Evolutionary conservation across 2,329 filamentous ascomycete genomes (phyloP).

Genomic region (Aspergillus quadricinctus): DNA sequence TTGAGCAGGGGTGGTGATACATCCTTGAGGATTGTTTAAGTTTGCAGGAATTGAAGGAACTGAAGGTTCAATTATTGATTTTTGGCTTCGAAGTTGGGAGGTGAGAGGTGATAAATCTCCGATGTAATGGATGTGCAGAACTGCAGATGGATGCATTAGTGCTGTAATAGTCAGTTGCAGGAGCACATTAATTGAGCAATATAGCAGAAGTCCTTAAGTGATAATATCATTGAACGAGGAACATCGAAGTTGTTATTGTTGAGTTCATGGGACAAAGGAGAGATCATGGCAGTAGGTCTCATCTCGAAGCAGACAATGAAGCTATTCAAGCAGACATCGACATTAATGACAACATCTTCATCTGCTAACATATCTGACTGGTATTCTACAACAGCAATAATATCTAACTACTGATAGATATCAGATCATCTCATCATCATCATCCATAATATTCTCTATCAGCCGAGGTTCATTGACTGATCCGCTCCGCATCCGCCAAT

Average conservation of each 20-base stretch:
- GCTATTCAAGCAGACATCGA: not conserved
- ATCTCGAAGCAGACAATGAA: not conserved
- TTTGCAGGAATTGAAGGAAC: not conserved
- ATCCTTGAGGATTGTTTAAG: not conserved
- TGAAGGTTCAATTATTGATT: not conserved
- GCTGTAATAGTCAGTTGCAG: not conserved
- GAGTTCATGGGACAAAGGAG: too few species aligned
- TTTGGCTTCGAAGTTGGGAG: not conserved
- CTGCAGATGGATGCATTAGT: not conserved
- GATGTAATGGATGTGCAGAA: not conserved
- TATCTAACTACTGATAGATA: too few species aligned
- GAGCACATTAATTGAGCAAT: not conserved
- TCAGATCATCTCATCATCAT: not conserved
- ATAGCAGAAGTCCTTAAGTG: not conserved
- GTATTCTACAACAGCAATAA: too few species aligned
- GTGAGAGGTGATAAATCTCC: not conserved
- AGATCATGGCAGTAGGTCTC: not conserved
- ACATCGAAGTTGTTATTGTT: not conserved
- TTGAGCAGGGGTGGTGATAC: not conserved
- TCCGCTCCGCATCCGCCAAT: constrained; percentile 3
- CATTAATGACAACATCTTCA: not conserved
- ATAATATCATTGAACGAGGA: not conserved
- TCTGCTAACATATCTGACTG: not conserved
- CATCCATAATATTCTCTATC: not conserved
- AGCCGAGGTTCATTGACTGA: constrained; percentile 6